These are phyloP conservation scores for Penicillium freii DNA, from an alignment of 2,329 filamentous ascomycete genomes.

Conservation along the genomic window DNA sequence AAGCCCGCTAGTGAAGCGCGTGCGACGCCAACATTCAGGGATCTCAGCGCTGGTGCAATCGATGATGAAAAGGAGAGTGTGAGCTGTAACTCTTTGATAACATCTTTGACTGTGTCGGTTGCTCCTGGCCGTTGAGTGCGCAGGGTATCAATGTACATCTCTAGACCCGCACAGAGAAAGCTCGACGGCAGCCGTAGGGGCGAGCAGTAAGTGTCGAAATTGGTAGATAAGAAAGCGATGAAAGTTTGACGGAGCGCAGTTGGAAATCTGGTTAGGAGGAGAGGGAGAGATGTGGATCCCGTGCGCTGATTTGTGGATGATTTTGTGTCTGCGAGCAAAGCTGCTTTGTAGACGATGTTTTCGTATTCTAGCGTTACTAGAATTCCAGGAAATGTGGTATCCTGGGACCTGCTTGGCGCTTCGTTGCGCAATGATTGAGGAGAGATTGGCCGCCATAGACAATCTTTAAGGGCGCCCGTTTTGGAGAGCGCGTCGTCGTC, in stretches of 20 bases:
- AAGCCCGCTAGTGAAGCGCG: conserved; percentile 28
- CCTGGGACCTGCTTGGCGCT: conserved; percentile 27
- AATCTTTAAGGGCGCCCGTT: conserved; percentile 49
- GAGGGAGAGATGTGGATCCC: conserved; percentile 49
- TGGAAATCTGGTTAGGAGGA: conserved; percentile 53
- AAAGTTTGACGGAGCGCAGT: conserved; percentile 50
- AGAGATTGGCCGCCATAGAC: conserved; percentile 45
- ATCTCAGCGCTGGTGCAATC: conserved; percentile 35
- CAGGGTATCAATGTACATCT: conserved; percentile 35
- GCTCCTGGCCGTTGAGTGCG: conserved; percentile 1
- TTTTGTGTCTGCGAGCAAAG: conserved; percentile 46
- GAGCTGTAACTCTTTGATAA: conserved; percentile 41
- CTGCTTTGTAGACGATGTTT: conserved; percentile 49
- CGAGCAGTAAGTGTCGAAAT: conserved; percentile 52
- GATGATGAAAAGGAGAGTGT: conserved; percentile 39
- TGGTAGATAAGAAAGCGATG: conserved; percentile 49
- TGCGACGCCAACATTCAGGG: conserved; percentile 37
- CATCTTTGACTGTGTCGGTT: conserved; percentile 26
- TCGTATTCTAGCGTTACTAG: conserved; percentile 52
- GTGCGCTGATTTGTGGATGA: conserved; percentile 20
- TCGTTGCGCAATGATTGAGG: conserved; percentile 32
- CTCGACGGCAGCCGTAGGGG: conserved; percentile 44
- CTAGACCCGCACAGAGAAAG: conserved; percentile 48
- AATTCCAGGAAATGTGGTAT: conserved; percentile 40
- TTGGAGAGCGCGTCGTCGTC: conserved; percentile 43